Conservation (phyloP, 331 rosid genomes). For the Malus hybrid region DNA sequence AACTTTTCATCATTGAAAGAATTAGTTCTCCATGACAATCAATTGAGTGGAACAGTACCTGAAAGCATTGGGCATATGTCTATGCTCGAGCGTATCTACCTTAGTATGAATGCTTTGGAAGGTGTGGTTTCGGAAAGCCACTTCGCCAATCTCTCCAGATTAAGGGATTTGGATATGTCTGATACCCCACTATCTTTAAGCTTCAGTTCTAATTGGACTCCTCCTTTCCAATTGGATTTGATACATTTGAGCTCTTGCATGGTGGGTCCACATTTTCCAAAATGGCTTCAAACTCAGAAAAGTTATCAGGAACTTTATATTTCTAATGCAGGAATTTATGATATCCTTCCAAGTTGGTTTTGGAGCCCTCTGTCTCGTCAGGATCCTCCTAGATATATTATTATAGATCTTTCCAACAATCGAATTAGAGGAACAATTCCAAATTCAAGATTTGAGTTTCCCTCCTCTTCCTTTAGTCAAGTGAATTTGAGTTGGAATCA, state of each 20-base stretch:
- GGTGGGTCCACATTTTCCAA: background rate
- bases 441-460: background rate
- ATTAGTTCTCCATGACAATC: background rate
- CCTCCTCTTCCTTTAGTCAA: background rate
- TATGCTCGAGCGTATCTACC: background rate
- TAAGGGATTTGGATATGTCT: background rate
- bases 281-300: background rate
- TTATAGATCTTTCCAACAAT: background rate
- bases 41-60: background rate
- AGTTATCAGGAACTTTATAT: background rate
- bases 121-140: background rate
- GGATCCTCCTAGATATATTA: no score
- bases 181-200: background rate
- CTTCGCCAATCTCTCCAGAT: background rate
- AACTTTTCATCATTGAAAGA: background rate
- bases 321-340: background rate
- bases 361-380: background rate
- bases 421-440: background rate
- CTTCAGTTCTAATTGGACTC: background rate
- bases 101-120: background rate
- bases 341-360: background rate
- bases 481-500: background rate
- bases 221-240: background rate
- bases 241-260: background rate
- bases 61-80: background rate